Percentiles rank a stretch among this genome's conserved stretches.
Conservation (phyloP, 129 eudicot species). For the Chrysanthemum lavandulifolium region DNA sequence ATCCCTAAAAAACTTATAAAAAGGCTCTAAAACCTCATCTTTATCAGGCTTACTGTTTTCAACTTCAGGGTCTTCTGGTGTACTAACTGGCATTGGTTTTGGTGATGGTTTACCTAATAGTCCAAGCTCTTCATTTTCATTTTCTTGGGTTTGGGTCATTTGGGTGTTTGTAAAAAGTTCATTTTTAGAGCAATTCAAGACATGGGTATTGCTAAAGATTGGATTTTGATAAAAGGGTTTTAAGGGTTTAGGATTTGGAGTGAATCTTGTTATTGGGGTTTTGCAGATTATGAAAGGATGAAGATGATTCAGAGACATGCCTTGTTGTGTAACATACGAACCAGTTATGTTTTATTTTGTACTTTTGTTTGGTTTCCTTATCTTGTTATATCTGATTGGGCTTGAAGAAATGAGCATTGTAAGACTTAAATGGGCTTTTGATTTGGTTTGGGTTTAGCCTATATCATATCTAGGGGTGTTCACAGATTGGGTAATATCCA, state of each 20-base stretch:
- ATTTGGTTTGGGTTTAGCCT: too few species aligned
- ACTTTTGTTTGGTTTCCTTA: neutral
- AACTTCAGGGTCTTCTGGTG: neutral
- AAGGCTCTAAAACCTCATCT: constrained; percentile 77
- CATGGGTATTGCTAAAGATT: constrained; percentile 44
- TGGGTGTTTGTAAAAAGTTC: constrained; percentile 41
- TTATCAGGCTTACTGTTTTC: constrained; percentile 38
- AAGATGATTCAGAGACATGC: constrained; percentile 48
- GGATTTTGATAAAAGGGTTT: constrained; percentile 28
- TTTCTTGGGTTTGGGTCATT: constrained; percentile 36
- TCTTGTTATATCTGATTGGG: too few species aligned
- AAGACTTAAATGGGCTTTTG: too few species aligned
- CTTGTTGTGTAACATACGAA: constrained; percentile 27
- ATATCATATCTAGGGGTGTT: too few species aligned
- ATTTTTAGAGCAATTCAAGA: constrained; percentile 53
- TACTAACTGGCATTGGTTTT: constrained; percentile 15
- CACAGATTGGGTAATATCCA: too few species aligned
- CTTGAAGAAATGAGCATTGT: too few species aligned
- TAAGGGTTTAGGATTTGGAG: constrained; percentile 34
- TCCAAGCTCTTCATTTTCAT: constrained; percentile 66
- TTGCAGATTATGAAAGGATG: constrained; percentile 28
- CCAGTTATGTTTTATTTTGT: neutral
- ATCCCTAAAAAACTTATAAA: constrained; percentile 70
- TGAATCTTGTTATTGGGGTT: constrained; percentile 15
- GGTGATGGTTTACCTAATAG: constrained; percentile 71